Percentiles rank a stretch among this genome's conserved stretches.
Conservation (phyloP, 2,329 filamentous ascomycete species). For the Epichloe sibirici region DNA sequence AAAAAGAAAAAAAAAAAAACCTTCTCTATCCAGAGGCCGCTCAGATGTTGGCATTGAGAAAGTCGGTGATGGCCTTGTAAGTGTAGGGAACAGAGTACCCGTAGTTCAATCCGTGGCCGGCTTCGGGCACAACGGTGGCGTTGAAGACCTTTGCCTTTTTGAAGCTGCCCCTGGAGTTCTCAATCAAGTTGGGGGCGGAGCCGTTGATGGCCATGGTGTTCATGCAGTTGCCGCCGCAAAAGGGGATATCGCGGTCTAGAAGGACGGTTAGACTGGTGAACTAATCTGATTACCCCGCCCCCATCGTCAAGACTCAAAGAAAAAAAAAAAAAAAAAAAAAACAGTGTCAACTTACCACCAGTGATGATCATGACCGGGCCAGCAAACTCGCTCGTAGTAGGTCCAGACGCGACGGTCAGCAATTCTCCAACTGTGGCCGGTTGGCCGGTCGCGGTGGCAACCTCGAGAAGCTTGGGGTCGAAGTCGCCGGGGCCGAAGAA, state of each 20-base stretch:
- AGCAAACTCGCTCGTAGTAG: conserved; percentile 25
- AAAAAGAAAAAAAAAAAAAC: too few species aligned
- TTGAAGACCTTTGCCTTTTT: conserved; percentile 35
- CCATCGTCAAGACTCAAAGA: rapidly evolving
- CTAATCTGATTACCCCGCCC: rapidly evolving
- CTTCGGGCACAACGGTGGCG: conserved; percentile 38
- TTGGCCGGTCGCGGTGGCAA: conserved; percentile 35
- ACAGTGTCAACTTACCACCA: conserved; percentile 26
- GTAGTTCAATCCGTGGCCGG: conserved; percentile 40
- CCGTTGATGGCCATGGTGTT: conserved; percentile 26
- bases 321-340: too few species aligned
- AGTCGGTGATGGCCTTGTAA: conserved; percentile 26
- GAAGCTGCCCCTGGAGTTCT: conserved; percentile 28
- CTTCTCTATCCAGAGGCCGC: not conserved
- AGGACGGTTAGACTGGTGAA: too few species aligned
- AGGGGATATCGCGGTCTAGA: conserved; percentile 37
- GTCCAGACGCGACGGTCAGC: conserved; percentile 36
- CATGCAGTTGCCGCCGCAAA: conserved; percentile 50
- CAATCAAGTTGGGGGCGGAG: conserved; percentile 29
- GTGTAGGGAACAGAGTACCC: conserved; percentile 22
- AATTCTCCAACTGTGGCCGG: conserved; percentile 47
- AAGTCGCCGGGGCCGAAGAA: conserved; percentile 42
- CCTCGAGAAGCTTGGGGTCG: conserved; percentile 37
- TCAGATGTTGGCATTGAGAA: conserved; percentile 10
- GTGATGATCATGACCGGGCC: conserved; percentile 49